Conservation (phyloP, 1,139 yeast genomes). For the Saccharomyces hybrid region DNA sequence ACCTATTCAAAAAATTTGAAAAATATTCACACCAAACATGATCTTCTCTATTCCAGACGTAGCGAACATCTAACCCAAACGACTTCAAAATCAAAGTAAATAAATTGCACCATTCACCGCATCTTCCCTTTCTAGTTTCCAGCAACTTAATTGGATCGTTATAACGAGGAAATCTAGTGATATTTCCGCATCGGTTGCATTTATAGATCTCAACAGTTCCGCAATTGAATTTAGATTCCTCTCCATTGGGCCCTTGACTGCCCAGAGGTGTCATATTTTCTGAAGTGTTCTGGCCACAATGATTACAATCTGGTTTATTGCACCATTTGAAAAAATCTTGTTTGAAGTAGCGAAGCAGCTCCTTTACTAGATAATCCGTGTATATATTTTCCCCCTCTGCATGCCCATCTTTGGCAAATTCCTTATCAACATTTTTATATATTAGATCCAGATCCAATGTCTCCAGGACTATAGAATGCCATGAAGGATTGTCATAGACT, state of each 20-base stretch:
- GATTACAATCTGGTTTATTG: slow-evolving; percentile 55
- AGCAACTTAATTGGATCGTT: slow-evolving; percentile 59
- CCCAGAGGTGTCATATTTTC: slow-evolving; percentile 33
- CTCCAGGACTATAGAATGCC: slow-evolving; percentile 34
- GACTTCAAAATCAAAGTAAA: slow-evolving; percentile 66
- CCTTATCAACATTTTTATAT: slow-evolving; percentile 34
- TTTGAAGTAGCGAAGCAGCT: slow-evolving; percentile 68
- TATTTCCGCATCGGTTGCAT: slow-evolving; percentile 45
- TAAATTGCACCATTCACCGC: slow-evolving; percentile 95
- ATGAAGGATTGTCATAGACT: slow-evolving; percentile 25
- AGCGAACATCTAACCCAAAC: slow-evolving; percentile 56
- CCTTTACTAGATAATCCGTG: slow-evolving; percentile 65
- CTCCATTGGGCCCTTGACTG: slow-evolving; percentile 34
- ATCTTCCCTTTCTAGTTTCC: slow-evolving; percentile 62
- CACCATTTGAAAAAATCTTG: slow-evolving; percentile 80
- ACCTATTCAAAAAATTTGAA: slow-evolving; percentile 49
- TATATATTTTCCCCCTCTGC: slow-evolving; percentile 40
- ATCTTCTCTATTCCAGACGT: slow-evolving; percentile 84
- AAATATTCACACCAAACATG: slow-evolving; percentile 96
- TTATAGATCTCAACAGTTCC: slow-evolving; percentile 52
- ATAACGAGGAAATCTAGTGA: slow-evolving; percentile 65
- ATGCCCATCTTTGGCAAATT: slow-evolving; percentile 17
- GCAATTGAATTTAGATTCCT: slow-evolving; percentile 42
- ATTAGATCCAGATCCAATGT: slow-evolving; percentile 32
- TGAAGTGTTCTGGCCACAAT: slow-evolving; percentile 40